Evolutionary conservation across 345 rosid genomes (phyloP).

Genomic region (Brassica napus): DNA sequence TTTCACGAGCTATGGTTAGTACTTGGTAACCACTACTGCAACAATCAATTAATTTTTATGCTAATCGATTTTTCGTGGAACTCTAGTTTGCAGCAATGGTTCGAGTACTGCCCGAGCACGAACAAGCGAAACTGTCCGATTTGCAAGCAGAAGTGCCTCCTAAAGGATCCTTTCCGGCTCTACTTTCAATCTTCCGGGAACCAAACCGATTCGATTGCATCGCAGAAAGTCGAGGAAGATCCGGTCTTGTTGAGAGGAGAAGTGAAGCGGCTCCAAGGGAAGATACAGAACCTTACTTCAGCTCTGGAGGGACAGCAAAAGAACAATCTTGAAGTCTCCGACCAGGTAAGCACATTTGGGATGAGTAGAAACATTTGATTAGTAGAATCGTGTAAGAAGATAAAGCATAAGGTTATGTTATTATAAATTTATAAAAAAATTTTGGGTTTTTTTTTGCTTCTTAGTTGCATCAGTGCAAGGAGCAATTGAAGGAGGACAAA

Average conservation of each 20-base stretch:
- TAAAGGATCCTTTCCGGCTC: constrained; percentile 56
- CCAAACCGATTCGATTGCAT: constrained; percentile 36
- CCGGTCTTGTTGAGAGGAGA: constrained; percentile 51
- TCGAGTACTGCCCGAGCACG: constrained; percentile 68
- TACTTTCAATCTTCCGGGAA: constrained; percentile 86
- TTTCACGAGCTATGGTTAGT: constrained; percentile 90
- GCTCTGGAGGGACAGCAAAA: constrained; percentile 52
- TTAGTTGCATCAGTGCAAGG: constrained; percentile 60
- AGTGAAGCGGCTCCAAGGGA: constrained; percentile 63
- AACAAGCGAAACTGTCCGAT: constrained; percentile 85
- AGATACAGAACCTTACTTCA: constrained; percentile 53
- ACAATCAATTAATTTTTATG: not conserved
- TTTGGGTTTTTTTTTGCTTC: constrained; percentile 36
- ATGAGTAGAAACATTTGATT: too few relatives aligned
- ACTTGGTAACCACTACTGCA: constrained; percentile 44
- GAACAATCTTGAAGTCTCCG: constrained; percentile 49
- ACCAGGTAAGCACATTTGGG: constrained; percentile 44
- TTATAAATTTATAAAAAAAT: not conserved
- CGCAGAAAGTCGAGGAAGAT: constrained; percentile 52
- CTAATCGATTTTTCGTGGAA: constrained; percentile 17
- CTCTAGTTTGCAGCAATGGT: constrained; percentile 93
- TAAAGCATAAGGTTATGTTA: not conserved
- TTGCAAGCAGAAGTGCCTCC: constrained; percentile 71
- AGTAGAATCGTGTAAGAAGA: too few relatives aligned
- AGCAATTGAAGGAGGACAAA: constrained; percentile 50